phyloP scores from a whole-genome alignment of 2,329 filamentous ascomycete species.

The Immersiporthe knoxdaviesiana region DNA sequence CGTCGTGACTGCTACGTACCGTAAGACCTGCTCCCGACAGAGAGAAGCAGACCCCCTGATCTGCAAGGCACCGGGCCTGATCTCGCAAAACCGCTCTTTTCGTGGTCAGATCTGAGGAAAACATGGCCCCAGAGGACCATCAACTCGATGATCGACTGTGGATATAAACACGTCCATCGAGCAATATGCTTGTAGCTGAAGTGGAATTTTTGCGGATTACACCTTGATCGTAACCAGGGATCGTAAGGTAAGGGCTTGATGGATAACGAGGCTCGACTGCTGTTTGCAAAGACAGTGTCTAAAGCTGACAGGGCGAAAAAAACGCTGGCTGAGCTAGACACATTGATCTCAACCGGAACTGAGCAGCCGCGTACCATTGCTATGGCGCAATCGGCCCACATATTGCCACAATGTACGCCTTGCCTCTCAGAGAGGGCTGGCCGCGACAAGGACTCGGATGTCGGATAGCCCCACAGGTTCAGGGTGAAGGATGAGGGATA shows the following conservation, averaged over 20 bases:
- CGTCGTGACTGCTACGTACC: neutral
- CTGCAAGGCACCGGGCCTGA: neutral
- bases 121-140: neutral
- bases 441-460: neutral
- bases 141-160: neutral
- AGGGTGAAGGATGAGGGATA: neutral
- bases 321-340: neutral
- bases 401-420: constrained; percentile 23
- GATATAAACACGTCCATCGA: neutral
- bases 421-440: neutral
- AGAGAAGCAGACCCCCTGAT: neutral
- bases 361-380: neutral
- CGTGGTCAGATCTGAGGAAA: neutral
- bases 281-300: neutral
- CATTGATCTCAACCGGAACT: neutral
- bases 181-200: neutral
- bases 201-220: neutral
- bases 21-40: too few species aligned
- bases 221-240: too few species aligned
- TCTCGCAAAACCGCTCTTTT: neutral
- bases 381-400: constrained; percentile 30
- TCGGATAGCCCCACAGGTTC: neutral
- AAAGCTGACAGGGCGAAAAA: neutral
- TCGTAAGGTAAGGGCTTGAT: too few species aligned
- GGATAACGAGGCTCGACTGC: neutral